phyloP scores from a whole-genome alignment of 2,329 filamentous ascomycete genomes.

The Xylariomycetidae sp. region DNA sequence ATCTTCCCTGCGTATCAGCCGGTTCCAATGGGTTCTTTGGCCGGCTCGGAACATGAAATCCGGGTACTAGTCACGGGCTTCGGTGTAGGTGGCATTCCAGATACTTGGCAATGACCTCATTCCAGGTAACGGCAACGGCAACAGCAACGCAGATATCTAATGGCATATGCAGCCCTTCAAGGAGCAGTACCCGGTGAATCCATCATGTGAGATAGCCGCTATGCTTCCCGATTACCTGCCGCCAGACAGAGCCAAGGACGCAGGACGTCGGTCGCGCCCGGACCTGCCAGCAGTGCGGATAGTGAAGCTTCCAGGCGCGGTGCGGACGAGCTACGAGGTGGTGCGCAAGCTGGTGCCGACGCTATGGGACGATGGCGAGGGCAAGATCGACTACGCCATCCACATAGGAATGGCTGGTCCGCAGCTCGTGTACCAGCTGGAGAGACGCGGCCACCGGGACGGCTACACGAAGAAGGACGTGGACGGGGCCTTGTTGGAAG shows the following conservation, averaged over 20 bases:
- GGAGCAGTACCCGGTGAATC: conserved; percentile 64
- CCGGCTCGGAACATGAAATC: conserved; percentile 38
- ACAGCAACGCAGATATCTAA: neutral
- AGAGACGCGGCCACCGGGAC: conserved; percentile 63
- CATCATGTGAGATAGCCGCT: conserved; percentile 72
- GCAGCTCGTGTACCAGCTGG: conserved; percentile 60
- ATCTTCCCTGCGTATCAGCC: neutral
- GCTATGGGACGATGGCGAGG: conserved; percentile 47
- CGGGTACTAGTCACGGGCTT: conserved; percentile 58
- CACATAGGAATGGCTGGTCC: conserved; percentile 77
- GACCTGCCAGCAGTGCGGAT: conserved; percentile 50
- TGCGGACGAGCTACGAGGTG: conserved; percentile 65
- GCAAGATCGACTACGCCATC: conserved; percentile 53
- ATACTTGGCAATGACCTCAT: conserved; percentile 12
- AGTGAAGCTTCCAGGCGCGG: conserved; percentile 56
- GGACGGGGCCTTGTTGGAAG: conserved; percentile 54
- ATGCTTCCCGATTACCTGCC: conserved; percentile 61
- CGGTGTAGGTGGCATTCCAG: conserved; percentile 38
- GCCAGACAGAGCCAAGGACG: conserved; percentile 37
- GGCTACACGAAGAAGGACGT: conserved; percentile 67
- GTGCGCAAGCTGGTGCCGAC: conserved; percentile 58
- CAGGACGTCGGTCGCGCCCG: conserved; percentile 24
- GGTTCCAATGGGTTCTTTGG: conserved; percentile 24
- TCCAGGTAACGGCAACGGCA: neutral
- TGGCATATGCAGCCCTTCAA: conserved; percentile 62